These are phyloP conservation scores for Clausena lansium DNA, from an alignment of 345 rosid species.

Conservation along the genomic window DNA sequence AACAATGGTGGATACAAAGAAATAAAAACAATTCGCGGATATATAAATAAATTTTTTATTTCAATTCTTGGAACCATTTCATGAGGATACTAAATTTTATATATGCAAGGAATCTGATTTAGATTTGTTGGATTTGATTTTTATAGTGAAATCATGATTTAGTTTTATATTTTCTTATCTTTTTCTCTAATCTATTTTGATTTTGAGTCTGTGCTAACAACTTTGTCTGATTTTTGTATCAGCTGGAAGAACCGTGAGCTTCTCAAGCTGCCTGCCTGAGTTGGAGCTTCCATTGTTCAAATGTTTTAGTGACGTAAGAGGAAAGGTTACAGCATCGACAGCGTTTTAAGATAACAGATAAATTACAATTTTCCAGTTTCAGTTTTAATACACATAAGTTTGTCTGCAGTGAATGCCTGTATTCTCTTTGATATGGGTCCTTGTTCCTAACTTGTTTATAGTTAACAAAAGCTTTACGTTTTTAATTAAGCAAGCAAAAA, in stretches of 20 bases:
- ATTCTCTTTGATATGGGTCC: not conserved
- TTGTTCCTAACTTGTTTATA: not conserved
- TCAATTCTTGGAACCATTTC: too few relatives aligned
- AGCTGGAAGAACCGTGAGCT: conserved; percentile 44
- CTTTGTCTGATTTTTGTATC: not conserved
- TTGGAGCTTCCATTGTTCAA: not conserved
- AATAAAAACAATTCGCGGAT: too few relatives aligned
- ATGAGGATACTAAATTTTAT: too few relatives aligned
- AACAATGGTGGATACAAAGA: too few relatives aligned
- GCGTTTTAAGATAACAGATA: not conserved
- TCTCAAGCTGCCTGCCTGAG: conserved; percentile 42
- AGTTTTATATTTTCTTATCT: too few relatives aligned
- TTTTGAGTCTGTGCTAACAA: not conserved
- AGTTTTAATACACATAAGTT: not conserved
- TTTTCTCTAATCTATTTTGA: not conserved
- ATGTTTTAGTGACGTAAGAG: not conserved
- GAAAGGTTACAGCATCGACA: not conserved
- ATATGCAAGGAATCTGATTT: too few relatives aligned
- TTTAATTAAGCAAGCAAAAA: not conserved
- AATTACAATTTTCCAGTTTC: not conserved
- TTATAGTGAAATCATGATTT: too few relatives aligned
- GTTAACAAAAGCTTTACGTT: not conserved
- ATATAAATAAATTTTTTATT: too few relatives aligned
- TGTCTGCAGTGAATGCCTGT: not conserved
- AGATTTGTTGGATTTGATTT: too few relatives aligned